These are phyloP conservation scores for Brassica hybrid DNA, from an alignment of 441 rosid genomes.

Conservation along the genomic window DNA sequence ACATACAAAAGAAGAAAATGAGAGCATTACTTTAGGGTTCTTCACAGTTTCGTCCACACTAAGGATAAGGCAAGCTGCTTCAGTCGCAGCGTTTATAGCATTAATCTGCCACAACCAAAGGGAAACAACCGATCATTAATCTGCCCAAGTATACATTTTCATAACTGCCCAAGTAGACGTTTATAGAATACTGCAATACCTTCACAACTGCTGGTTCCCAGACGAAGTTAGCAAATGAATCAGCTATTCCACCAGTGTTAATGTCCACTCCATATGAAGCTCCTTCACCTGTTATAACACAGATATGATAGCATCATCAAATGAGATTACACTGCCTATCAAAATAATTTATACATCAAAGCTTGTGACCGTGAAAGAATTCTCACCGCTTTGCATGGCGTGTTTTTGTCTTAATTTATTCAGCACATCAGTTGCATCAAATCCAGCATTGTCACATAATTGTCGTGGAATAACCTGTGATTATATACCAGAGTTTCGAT, in stretches of 20 bases:
- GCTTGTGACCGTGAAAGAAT: constrained; percentile 17
- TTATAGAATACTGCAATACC: constrained; percentile 48
- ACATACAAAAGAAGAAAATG: not conserved
- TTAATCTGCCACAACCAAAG: constrained; percentile 63
- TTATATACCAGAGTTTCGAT: not conserved
- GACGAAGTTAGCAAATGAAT: constrained; percentile 93
- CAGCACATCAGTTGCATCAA: constrained; percentile 97
- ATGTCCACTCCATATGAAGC: constrained; percentile 96
- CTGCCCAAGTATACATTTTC: too few relatives aligned
- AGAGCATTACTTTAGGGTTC: constrained; percentile 86
- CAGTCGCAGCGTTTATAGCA: constrained; percentile 98
- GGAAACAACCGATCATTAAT: constrained; percentile 3
- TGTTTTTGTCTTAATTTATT: constrained; percentile 98
- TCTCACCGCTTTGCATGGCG: constrained; percentile 83
- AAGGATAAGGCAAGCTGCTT: constrained; percentile 95
- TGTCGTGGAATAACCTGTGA: constrained; percentile 93
- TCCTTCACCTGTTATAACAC: constrained; percentile 71
- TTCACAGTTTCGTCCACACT: constrained; percentile 98
- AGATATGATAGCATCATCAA: constrained; percentile 7
- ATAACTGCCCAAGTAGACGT: too few relatives aligned
- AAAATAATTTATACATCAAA: constrained; percentile 3
- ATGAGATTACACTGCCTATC: constrained; percentile 18
- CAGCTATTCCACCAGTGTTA: constrained; percentile 94
- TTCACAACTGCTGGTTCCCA: constrained; percentile 99
- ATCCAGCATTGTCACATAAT: constrained; percentile 99